These are phyloP conservation scores for Camelina sativa DNA, from an alignment of 345 rosid genomes.

Conservation along the genomic window DNA sequence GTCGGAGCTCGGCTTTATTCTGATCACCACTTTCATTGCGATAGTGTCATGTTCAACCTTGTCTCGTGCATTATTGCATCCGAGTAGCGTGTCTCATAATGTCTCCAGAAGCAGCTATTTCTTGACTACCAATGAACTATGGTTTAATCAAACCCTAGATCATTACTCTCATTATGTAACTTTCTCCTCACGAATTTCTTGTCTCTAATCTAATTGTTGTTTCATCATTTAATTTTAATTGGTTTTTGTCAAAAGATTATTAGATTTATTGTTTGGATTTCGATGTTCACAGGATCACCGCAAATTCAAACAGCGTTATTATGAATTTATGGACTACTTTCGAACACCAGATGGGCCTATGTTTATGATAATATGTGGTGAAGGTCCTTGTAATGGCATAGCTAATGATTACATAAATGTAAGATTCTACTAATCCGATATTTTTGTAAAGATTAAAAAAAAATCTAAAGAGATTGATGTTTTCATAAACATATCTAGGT, in stretches of 20 bases:
- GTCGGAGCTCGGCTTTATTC: not conserved
- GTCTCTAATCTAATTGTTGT: not conserved
- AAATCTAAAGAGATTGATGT: conserved; percentile 3
- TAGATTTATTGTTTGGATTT: not conserved
- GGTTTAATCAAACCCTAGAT: conserved; percentile 89
- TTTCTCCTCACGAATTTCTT: not conserved
- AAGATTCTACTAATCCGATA: conserved; percentile 25
- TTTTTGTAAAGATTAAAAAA: not conserved
- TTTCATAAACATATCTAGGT: conserved; percentile 49
- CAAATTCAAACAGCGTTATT: conserved; percentile 72
- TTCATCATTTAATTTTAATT: not conserved
- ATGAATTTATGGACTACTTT: conserved; percentile 73
- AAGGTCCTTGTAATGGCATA: conserved; percentile 75
- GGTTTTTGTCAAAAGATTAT: not conserved
- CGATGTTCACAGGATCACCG: conserved; percentile 62
- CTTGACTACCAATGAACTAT: conserved; percentile 70
- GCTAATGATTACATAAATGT: conserved; percentile 73
- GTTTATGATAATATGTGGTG: conserved; percentile 79
- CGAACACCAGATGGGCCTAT: conserved; percentile 75
- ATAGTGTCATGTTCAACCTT: conserved; percentile 23
- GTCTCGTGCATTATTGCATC: conserved; percentile 48
- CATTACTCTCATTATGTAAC: conserved; percentile 77
- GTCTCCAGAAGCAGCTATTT: conserved; percentile 44
- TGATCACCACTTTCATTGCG: conserved; percentile 13
- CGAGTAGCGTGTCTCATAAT: conserved; percentile 42